Conservation (phyloP, 495 filamentous ascomycete species). For the Penicillium herquei region DNA sequence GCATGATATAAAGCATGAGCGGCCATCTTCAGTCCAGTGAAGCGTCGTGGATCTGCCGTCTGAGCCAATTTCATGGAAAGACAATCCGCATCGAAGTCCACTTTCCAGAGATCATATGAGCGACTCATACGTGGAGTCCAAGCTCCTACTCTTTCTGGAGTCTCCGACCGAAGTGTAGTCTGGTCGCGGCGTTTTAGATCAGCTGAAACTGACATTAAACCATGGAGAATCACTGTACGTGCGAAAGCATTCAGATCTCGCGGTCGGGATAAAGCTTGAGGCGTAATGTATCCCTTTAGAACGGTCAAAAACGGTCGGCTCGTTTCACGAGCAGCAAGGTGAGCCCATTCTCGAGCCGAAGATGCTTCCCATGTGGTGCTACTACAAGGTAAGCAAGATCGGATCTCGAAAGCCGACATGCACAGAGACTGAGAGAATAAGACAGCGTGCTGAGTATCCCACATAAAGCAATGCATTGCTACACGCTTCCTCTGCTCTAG, state of each 20-base stretch:
- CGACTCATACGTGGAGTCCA: conserved; percentile 49
- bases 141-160: conserved; percentile 37
- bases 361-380: conserved; percentile 51
- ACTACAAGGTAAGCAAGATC: conserved; percentile 46
- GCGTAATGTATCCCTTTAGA: conserved; percentile 52
- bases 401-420: conserved; percentile 58
- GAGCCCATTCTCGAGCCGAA: conserved; percentile 45
- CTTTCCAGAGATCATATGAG: conserved; percentile 54
- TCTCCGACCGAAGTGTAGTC: conserved; percentile 42
- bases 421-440: conserved; percentile 57
- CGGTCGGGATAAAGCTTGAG: conserved; percentile 25
- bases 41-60: conserved; percentile 29
- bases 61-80: conserved; percentile 32
- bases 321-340: conserved; percentile 25
- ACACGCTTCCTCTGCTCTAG: conserved; percentile 55
- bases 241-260: conserved; percentile 48
- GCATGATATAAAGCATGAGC: conserved; percentile 50
- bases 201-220: conserved; percentile 55
- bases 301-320: conserved; percentile 41
- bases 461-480: conserved; percentile 57
- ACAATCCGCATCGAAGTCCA: conserved; percentile 50
- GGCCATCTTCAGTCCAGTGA: conserved; percentile 40
- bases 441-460: conserved; percentile 57
- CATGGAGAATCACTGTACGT: conserved; percentile 48
- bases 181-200: conserved; percentile 57